Base-by-base conservation (phyloP, 2,329 filamentous ascomycete genomes). In the Cladosporium sp. region DNA sequence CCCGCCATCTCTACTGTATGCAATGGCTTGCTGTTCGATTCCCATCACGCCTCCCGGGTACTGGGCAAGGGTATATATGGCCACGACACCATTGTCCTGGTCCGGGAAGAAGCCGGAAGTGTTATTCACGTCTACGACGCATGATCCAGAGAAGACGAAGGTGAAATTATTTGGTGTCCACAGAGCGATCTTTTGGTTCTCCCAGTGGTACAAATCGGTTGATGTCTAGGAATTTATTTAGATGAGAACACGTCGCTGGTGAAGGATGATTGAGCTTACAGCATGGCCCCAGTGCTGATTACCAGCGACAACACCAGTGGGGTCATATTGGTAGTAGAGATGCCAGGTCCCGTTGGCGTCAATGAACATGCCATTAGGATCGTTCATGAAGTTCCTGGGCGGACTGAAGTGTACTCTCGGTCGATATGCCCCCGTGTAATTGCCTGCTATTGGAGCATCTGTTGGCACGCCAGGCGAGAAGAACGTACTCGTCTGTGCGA, bases 321-420 rank as follows among this genome's bases (percentile, higher is more conserved):
- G 76, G 49, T 79, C 78, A 56, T 77, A 82, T 60, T 85, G 82
- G 57, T 85, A 86, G 65, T 85, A 85, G 1, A 84, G 56, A 60
- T 85, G 83, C 64, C 78, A 86, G 0, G 72, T 69, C 4, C 79
- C 80, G 49, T 80, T 71, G 2, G 65, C 70, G 54, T 83, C 79
- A 5, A 75, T 62, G 53, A 83, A 82, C 68, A 83, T 73, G 57
- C 82, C 82, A 65, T 85, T 85, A 1, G 82, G 81, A 56, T 85
- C 82, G 54, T 83, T 83, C 72, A 50, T 47, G 35, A 47, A 47
- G 20, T 47, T 47, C 22, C 29, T 6, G 4, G 78, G 78, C 2
- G 78, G 77, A 7, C 76, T 75, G 61, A 74, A 82, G 62, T 82
- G 79, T 16, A 80, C 64, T 58, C 80, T 77, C 3, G 78, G 79